Conservation (phyloP, 2,329 filamentous ascomycete species). For the Calonectria fujianensis region DNA sequence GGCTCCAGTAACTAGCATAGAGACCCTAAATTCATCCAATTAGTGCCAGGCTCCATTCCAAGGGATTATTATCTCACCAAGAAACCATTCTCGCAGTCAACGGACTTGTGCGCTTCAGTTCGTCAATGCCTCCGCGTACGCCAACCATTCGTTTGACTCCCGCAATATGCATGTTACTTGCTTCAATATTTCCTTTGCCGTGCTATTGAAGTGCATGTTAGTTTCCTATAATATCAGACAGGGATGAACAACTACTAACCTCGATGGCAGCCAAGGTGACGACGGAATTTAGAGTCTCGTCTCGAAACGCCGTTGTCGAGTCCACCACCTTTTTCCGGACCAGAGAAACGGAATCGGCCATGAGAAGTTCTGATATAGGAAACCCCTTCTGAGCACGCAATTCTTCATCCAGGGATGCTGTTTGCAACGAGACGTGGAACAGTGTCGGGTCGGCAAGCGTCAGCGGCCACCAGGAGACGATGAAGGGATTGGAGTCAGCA, state of each 20-base stretch:
- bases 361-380: slow-evolving; percentile 71
- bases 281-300: slow-evolving; percentile 74
- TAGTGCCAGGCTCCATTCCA: neutral
- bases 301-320: slow-evolving; percentile 67
- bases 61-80: slow-evolving; percentile 63
- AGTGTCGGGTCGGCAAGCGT: slow-evolving; percentile 73
- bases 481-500: slow-evolving; percentile 72
- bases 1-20: slow-evolving; percentile 70
- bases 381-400: slow-evolving; percentile 71
- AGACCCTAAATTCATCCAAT: slow-evolving; percentile 66
- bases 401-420: slow-evolving; percentile 74
- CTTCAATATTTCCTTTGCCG: slow-evolving; percentile 70
- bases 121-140: slow-evolving; percentile 70
- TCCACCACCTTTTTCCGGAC: slow-evolving; percentile 70
- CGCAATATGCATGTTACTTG: slow-evolving; percentile 68
- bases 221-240: neutral
- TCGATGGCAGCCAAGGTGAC: slow-evolving; percentile 76
- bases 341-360: slow-evolving; percentile 73
- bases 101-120: slow-evolving; percentile 68
- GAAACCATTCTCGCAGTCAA: slow-evolving; percentile 73
- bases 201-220: slow-evolving; percentile 59
- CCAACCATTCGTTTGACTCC: slow-evolving; percentile 69
- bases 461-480: slow-evolving; percentile 76
- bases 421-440: slow-evolving; percentile 76
- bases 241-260: slow-evolving; percentile 57